Evolutionary conservation across 164 flowering plant species (phyloP).

Genomic region (Hamamelis virginiana): DNA sequence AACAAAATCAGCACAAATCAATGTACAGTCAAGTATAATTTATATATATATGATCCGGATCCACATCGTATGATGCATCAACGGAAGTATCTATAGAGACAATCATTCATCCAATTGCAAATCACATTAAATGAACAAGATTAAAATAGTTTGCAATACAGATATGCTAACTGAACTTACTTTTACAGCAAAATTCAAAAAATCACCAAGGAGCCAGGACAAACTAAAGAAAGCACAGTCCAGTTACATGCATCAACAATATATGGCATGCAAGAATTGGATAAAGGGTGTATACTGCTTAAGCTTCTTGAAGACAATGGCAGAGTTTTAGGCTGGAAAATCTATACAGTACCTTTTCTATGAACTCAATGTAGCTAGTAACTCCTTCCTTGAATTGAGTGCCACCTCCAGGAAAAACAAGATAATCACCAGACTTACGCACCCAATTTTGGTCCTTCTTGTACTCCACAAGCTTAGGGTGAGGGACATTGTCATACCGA

Average conservation of each 20-base stretch:
- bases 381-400: conserved; percentile 93
- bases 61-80: background rate
- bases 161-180: no score
- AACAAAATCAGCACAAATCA: background rate
- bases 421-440: conserved; percentile 53
- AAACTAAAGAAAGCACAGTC: no score
- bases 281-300: background rate
- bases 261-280: background rate
- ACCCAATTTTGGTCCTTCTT: conserved; percentile 97
- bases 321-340: no score
- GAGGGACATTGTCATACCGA: conserved; percentile 95
- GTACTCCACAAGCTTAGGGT: conserved; percentile 89
- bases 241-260: no score
- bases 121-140: background rate
- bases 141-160: background rate
- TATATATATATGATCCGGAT: background rate
- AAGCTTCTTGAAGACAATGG: background rate
- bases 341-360: conserved; percentile 54
- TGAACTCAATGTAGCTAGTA: conserved; percentile 47
- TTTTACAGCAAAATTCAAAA: no score
- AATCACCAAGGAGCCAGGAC: no score
- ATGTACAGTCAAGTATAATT: background rate
- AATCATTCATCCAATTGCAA: background rate
- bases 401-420: conserved; percentile 95
- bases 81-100: background rate